Conservation (phyloP, 139 green algal species). For the Astrephomene gubernaculifera region DNA sequence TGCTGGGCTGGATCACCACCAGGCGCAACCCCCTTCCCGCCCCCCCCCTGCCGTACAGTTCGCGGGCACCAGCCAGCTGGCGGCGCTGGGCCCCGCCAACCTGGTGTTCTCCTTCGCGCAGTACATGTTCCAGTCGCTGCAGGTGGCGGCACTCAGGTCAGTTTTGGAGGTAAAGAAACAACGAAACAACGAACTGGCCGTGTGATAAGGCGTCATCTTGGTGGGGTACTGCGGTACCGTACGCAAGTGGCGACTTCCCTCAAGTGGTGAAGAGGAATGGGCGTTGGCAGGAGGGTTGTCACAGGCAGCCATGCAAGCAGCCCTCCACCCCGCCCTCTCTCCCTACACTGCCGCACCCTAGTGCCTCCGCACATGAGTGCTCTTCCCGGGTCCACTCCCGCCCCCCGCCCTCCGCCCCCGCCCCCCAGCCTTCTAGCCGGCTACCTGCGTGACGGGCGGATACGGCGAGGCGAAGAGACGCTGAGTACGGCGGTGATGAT, state of each 20-base stretch:
- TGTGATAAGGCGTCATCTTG: too few relatives aligned
- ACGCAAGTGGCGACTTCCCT: too few relatives aligned
- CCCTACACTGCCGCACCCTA: too few relatives aligned
- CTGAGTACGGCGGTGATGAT: slow-evolving; percentile 37
- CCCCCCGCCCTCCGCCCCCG: not conserved
- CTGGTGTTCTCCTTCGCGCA: slow-evolving; percentile 80
- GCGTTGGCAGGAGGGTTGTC: too few relatives aligned
- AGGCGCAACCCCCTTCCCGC: not conserved
- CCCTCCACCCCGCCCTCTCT: too few relatives aligned
- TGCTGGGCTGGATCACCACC: not conserved
- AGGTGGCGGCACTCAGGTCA: slow-evolving; percentile 42
- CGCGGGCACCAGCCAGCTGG: slow-evolving; percentile 69
- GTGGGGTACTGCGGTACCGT: too few relatives aligned
- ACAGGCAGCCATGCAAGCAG: too few relatives aligned
- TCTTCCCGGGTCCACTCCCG: not conserved
- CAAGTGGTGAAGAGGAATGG: too few relatives aligned
- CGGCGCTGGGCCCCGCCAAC: slow-evolving; percentile 80
- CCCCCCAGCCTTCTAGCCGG: slow-evolving; percentile 34
- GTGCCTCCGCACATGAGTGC: not conserved
- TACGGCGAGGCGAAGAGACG: slow-evolving; percentile 19
- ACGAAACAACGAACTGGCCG: too few relatives aligned
- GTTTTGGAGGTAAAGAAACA: too few relatives aligned
- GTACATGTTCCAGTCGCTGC: slow-evolving; percentile 71
- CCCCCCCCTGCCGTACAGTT: slow-evolving; percentile 48
- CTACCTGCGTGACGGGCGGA: slow-evolving; percentile 37